phyloP scores from a whole-genome alignment of 495 filamentous ascomycete genomes.

The Lophiostoma macrostomum region DNA sequence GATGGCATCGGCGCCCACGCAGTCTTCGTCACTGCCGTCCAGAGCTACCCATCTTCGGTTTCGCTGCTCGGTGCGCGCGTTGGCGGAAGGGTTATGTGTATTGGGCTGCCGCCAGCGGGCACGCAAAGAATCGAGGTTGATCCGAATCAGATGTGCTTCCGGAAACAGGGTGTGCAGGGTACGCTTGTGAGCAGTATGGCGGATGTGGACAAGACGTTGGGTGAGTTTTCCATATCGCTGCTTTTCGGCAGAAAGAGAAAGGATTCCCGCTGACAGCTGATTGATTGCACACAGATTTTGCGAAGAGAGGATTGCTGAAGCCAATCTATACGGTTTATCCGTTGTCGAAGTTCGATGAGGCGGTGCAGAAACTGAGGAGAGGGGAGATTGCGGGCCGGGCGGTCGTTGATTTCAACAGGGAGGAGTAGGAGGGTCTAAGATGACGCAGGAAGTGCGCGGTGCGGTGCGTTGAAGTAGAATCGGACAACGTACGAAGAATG shows the following conservation, averaged over 20 bases:
- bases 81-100: constrained; percentile 35
- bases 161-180: constrained; percentile 31
- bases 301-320: constrained; percentile 33
- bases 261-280: too few relatives aligned
- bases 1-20: constrained; percentile 36
- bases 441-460: too few relatives aligned
- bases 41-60: constrained; percentile 24
- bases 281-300: too few relatives aligned
- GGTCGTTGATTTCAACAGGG: constrained; percentile 35
- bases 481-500: too few relatives aligned
- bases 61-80: constrained; percentile 16
- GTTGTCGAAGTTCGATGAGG: constrained; percentile 29
- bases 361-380: constrained; percentile 33
- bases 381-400: constrained; percentile 36
- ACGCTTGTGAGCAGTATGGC: constrained; percentile 34
- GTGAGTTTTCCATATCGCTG: too few relatives aligned
- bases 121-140: constrained; percentile 27
- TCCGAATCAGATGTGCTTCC: constrained; percentile 30
- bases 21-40: constrained; percentile 33
- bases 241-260: too few relatives aligned
- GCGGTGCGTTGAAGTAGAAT: too few relatives aligned
- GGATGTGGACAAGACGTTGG: constrained; percentile 34
- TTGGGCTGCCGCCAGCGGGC: constrained; percentile 30
- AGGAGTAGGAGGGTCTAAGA: constrained; percentile 16
- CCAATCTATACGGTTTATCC: constrained; percentile 31